Evolutionary conservation across 139 green algal genomes (phyloP).

Genomic region (Coelastrella sp.): DNA sequence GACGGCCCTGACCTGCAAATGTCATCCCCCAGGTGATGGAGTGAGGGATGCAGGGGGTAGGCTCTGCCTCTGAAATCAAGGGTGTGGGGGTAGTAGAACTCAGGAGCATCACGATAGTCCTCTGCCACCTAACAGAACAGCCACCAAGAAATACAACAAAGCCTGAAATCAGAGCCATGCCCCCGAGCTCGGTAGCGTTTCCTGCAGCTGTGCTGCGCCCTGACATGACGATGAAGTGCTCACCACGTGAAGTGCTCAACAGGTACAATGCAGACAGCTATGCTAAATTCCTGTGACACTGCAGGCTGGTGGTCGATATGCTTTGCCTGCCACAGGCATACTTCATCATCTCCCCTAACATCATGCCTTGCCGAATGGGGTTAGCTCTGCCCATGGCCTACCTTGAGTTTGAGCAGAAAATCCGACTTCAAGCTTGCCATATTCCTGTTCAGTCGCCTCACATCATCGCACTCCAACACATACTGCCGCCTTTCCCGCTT

Average conservation of each 20-base stretch:
- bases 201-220: too few relatives aligned
- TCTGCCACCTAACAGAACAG: background rate
- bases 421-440: slow-evolving; percentile 32
- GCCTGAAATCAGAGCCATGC: too few relatives aligned
- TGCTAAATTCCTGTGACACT: too few relatives aligned
- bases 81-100: slow-evolving; percentile 42
- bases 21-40: slow-evolving; percentile 94
- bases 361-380: too few relatives aligned
- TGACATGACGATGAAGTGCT: too few relatives aligned
- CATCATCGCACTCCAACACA: slow-evolving; percentile 42
- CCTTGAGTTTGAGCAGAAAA: slow-evolving; percentile 43
- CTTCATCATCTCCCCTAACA: too few relatives aligned
- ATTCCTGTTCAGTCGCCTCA: slow-evolving; percentile 27
- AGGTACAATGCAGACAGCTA: too few relatives aligned
- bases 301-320: too few relatives aligned
- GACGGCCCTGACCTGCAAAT: background rate
- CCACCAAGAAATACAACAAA: background rate
- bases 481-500: slow-evolving; percentile 28
- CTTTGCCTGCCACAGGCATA: too few relatives aligned
- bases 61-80: slow-evolving; percentile 80
- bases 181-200: too few relatives aligned
- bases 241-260: too few relatives aligned
- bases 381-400: background rate
- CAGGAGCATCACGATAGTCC: slow-evolving; percentile 19
- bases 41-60: slow-evolving; percentile 95